Evolutionary conservation across 768 basidiomycete genomes (phyloP), one percentile per base, ranked within the genome.

Genomic region (Phylloporus sp.): DNA sequence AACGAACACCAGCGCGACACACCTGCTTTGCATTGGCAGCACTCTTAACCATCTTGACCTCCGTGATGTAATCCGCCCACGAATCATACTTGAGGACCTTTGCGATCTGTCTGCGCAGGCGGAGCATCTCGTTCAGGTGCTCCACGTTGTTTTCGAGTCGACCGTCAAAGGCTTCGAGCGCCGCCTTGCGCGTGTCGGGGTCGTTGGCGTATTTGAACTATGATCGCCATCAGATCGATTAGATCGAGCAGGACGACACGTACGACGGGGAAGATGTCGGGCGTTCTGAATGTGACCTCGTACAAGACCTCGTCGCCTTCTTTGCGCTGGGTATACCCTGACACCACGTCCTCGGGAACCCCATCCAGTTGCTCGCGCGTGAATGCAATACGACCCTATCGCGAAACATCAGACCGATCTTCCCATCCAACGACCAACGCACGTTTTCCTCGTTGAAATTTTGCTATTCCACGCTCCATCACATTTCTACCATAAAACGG

Each of bases 381-480:
- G 57, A 90, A 88, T 5, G 74, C 69, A 38, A 89, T 70, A 22
- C 69, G 64, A 20, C 76, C 80, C 86, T 90, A 44, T 17, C 10
- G 35, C 1, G 17, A 38, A 14, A 58, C n/a, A 39, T 46, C 37
- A 18, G 46, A n/a, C n/a, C n/a, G n/a, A n/a, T n/a, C n/a, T n/a
- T n/a, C n/a, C n/a, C n/a, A n/a, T n/a, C n/a, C n/a, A n/a, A 10
- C 11, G 22, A 36, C 6, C 7, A 11, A 56, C 72, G 40, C 54
- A 86, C 88, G 34, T 84, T 82, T 61, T 93, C 90, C 65, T 94
- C 90, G 56, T 91, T 91, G 69, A 85, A 90, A 69, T 90, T 89
- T 82, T 86, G 89, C 84, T 87, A 48, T 9, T 9, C n/a, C 22
- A 17, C 5, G 14, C 34, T 35, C 44, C 27, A 44, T 29, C 24